Base-by-base conservation (phyloP, 2,329 filamentous ascomycete species). In the Fusarium metavorans region DNA sequence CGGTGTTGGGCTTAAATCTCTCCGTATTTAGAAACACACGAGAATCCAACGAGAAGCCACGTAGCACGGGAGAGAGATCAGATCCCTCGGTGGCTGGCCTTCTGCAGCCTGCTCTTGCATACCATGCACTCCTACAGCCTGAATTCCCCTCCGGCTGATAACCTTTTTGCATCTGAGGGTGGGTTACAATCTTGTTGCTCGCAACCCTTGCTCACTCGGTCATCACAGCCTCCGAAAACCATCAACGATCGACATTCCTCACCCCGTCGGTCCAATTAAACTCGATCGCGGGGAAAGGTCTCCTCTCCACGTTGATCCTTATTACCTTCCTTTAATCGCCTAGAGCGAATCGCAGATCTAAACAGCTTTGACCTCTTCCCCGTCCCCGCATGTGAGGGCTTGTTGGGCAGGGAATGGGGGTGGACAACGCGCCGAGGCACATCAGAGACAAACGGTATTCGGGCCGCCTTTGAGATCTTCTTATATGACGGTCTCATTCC, bases 251-350 rank as follows among this genome's bases (percentile, higher is more conserved):
- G 72, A 58, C 72, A 75, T 39, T 59, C 23, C 16, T 18, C 20
- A 23, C 18, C 6, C 52, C 52, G 61, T 50, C 43, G 35, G 32
- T 66, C 72, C 72, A 75, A 75, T 75, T 62, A 68, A 52, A 67
- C 58, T 60, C 43, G 54, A 60, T 43, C 23, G 56, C 66, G 62
- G 57, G 61, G 61, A 57, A 62, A 37, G 48, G 59, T 70, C 66
- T 74, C 56, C 62, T 74, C 71, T 59, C 71, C 64, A 72, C 57
- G 60, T 48, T 57, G 25, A 63, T 43, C 41, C 34, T 56, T 52
- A 39, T 7, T 48, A 73, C 72, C 72, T 75, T 75, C 72, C 72
- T 61, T 45, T 61, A 73, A 70, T 64, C 50, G 72, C 69, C 61
- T 75, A 75, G 72, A 48, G 18, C 34, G 14, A 27, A 64, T 67